Evolutionary conservation across 2,329 filamentous ascomycete genomes (phyloP), one percentile per base, ranked within the genome.

Genomic region (Cadophora gregata): DNA sequence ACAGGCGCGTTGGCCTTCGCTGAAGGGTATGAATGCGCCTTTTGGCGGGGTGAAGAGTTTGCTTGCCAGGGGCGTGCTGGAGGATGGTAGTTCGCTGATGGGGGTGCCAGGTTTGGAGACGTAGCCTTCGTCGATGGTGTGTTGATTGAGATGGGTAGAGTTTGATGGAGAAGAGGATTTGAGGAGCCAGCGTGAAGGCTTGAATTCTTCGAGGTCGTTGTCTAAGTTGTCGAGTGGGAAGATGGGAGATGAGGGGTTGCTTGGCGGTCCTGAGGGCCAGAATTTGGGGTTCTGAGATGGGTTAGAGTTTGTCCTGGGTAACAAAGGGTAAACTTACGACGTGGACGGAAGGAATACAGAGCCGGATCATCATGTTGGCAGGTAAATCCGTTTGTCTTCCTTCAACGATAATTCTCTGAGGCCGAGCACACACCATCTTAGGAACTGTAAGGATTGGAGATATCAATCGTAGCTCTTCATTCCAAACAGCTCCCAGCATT

Each of bases 391-490:
- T 81, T 42, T 83, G 80, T 66, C 82, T 79, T 2, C 89, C 90
- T 58, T 86, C 81, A 45, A 92, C 77, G 2, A 77, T 82, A 53
- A 94, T 74, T 33, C 80, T 75, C 77, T 93, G 88, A 29, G 80
- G 74, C 4, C 75, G 73, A 1, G 78, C 75, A 5, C 78, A 74
- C 3, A 86, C 84, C 63, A 82, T 84, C 78, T 96, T 95, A 36
- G 91, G 91, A 27, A 95, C 88, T 59, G 85, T 86, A 55, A 88
- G 80, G n/a, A 92, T 88, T 0, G 91, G 87, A 1, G 91, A 90
- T 59, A 92, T 82, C 51, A 93, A 73, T 16, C 92, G 86, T 63
- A 95, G 82, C 36, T 89, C 88, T 80, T 96, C 92, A 75, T 92
- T 91, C 84, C 94, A 86, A 71, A 89, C 85, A 4, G 92, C 91